A percentile compares a stretch with the other conserved stretches of the same genome.
Conservation (phyloP, 768 basidiomycete species). For the Pulveroboletus sp. region DNA sequence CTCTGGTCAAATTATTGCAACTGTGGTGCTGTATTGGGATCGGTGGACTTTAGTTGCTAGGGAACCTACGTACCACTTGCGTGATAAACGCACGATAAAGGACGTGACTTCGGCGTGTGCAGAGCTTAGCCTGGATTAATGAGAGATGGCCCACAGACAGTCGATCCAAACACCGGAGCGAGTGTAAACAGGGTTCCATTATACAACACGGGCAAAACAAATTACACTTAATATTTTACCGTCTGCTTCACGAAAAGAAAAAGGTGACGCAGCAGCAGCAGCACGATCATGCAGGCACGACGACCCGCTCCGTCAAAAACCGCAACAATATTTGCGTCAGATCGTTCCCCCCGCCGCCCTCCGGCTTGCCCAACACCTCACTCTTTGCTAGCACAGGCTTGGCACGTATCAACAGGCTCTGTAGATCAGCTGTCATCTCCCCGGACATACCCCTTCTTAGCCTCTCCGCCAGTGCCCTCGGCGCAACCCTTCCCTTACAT, state of each 20-base stretch:
- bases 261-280: no score
- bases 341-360: constrained; percentile 38
- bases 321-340: constrained; percentile 54
- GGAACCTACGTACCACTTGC: no score
- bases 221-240: constrained; percentile 16
- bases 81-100: no score
- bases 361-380: constrained; percentile 38
- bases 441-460: constrained; percentile 73
- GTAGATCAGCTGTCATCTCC: constrained; percentile 72
- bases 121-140: no score
- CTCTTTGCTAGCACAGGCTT: constrained; percentile 61
- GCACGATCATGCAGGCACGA: constrained; percentile 32
- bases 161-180: no score
- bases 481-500: constrained; percentile 35
- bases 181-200: not conserved
- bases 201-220: constrained; percentile 1
- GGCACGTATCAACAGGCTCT: constrained; percentile 59
- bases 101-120: no score
- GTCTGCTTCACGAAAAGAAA: not conserved
- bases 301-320: constrained; percentile 63
- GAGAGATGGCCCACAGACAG: no score
- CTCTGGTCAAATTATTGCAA: no score
- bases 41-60: no score
- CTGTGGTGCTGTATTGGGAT: no score
- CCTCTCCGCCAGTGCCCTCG: constrained; percentile 55